Percentiles rank a stretch among this genome's conserved stretches.
These are phyloP conservation scores for Metschnikowia colocasiae DNA, from an alignment of 805 yeast species.

Conservation along the genomic window DNA sequence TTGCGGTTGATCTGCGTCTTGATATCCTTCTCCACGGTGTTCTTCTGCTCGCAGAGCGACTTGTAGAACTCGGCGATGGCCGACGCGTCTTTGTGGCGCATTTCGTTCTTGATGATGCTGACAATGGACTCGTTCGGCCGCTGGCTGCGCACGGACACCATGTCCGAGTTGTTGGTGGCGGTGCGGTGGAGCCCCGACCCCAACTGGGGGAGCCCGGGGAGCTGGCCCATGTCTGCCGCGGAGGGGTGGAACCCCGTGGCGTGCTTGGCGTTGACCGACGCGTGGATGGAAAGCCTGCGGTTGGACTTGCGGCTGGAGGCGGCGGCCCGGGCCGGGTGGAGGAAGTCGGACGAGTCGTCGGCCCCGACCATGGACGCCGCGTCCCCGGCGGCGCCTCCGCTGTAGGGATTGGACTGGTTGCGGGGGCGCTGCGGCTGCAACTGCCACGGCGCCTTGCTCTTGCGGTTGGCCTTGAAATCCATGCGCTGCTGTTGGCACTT, in stretches of 20 bases:
- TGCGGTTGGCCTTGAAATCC: slow-evolving; percentile 36
- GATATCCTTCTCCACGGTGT: slow-evolving; percentile 52
- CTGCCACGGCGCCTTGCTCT: slow-evolving; percentile 45
- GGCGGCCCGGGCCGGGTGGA: slow-evolving; percentile 12
- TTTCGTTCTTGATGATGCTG: slow-evolving; percentile 29
- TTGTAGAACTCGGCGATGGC: slow-evolving; percentile 69
- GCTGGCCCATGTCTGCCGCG: slow-evolving; percentile 5
- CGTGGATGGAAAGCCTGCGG: slow-evolving; percentile 21
- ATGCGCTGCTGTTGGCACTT: too few species aligned
- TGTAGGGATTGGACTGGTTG: slow-evolving; percentile 13
- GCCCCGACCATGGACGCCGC: background rate
- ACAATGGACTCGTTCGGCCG: slow-evolving; percentile 14
- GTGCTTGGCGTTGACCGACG: slow-evolving; percentile 15
- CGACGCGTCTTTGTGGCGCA: slow-evolving; percentile 64
- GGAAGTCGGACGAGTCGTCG: slow-evolving; percentile 3
- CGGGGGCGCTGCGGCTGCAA: slow-evolving; percentile 7
- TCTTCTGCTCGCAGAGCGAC: slow-evolving; percentile 46
- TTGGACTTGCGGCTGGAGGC: slow-evolving; percentile 11
- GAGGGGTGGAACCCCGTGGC: slow-evolving; percentile 8
- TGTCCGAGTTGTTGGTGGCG: slow-evolving; percentile 13
- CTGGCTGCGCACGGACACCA: slow-evolving; percentile 12
- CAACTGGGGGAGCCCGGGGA: slow-evolving; percentile 18
- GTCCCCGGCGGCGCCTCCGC: slow-evolving; percentile 4
- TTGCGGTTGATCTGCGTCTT: slow-evolving; percentile 59
- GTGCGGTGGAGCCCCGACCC: slow-evolving; percentile 20